Evolutionary conservation across 1,139 yeast species (phyloP), one percentile per base, ranked within the genome.

Genomic region (Nakaseomyces delphensis): DNA sequence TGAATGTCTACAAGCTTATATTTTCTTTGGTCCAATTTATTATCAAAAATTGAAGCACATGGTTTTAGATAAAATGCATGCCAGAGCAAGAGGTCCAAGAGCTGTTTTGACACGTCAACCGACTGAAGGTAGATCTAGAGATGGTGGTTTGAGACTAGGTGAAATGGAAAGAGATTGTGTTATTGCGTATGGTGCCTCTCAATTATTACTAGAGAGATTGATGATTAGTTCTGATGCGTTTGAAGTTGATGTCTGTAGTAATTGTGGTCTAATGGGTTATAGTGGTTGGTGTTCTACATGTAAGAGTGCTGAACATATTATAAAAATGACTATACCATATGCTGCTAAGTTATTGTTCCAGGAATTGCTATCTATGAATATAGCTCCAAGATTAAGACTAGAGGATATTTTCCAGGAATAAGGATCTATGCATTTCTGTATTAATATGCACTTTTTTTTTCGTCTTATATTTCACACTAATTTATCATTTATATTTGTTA

Each of bases 111-210:
- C 99, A 3, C 80, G 99, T 66, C 99, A 91, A 66, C 99, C 99
- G 10, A 91, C 97, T 0, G 99, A 91, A 67, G 99, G 99, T 74
- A 77, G 99, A 66, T 86, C 96, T 2, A 78, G 98, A 65, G 99
- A 91, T 67, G 99, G 99, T 75, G 99, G 99, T 59, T 74, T 91
- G 59, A 83, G 99, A 70, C 74, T 91, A 65, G 99, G 99, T 55
- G 99, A 91, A 68, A 91, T 91, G 99, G 99, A 91, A 67, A 83
- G 98, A 68, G 99, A 91, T 71, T 91, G 98, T 82, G 95, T 91
- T 52, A 93, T 91, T 68, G 99, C 99, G 0, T 91, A 93, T 58
- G 99, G 99, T 60, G 99, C 99, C 0, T 89, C 97, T 3, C 97
- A 91, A 63, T 70, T 91, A 54, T 72, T 91, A 54, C 69, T 91